phyloP scores from a whole-genome alignment of 345 rosid genomes.

The Rhodamnia rubescens region DNA sequence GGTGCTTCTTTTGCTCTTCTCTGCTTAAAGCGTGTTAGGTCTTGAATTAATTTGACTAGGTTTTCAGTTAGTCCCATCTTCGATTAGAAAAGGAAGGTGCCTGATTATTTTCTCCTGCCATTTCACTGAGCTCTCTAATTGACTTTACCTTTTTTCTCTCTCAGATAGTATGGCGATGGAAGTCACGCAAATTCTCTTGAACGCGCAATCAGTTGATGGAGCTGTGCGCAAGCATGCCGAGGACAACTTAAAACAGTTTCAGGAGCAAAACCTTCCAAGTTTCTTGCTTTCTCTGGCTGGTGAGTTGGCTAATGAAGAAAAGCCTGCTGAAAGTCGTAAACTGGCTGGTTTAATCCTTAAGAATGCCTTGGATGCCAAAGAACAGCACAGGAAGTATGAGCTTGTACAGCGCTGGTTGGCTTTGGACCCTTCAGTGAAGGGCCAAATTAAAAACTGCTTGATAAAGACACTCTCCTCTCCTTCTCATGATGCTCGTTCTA shows the following conservation, averaged over 20 bases:
- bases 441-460: conserved; percentile 26
- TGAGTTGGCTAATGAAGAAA: conserved; percentile 34
- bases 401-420: conserved; percentile 36
- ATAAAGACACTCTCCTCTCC: conserved; percentile 31
- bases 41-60: background rate
- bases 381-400: conserved; percentile 32
- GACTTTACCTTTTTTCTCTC: background rate
- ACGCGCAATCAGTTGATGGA: conserved; percentile 42
- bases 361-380: conserved; percentile 42
- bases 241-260: conserved; percentile 30
- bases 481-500: conserved; percentile 27
- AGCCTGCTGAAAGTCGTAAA: conserved; percentile 38
- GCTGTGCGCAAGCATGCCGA: conserved; percentile 34
- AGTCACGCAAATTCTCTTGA: conserved; percentile 39
- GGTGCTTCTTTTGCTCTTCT: background rate
- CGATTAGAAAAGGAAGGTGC: background rate
- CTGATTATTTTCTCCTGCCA: background rate
- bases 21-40: background rate
- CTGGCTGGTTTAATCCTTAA: conserved; percentile 34
- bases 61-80: background rate
- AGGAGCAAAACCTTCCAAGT: conserved; percentile 32
- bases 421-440: conserved; percentile 19
- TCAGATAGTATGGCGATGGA: conserved; percentile 16
- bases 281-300: conserved; percentile 31
- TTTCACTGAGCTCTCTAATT: background rate